phyloP scores from a whole-genome alignment of 1,139 yeast genomes.

The Candida anutae region DNA sequence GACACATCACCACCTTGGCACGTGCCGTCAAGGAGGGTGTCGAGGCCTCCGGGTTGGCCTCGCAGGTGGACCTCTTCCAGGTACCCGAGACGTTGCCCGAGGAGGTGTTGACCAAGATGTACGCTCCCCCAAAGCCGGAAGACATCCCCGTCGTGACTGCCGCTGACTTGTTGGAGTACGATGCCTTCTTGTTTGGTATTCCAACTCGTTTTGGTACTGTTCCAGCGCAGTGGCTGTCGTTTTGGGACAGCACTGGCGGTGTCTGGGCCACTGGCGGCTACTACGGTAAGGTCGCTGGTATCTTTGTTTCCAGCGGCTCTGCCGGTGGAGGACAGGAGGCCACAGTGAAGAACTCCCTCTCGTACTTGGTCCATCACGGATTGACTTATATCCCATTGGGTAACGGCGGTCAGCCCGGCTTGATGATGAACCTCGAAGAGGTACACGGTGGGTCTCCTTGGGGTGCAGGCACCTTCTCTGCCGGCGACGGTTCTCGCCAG shows the following conservation, averaged over 20 bases:
- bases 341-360: slow-evolving; percentile 29
- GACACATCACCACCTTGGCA: slow-evolving; percentile 50
- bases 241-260: slow-evolving; percentile 41
- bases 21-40: slow-evolving; percentile 32
- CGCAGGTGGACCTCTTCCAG: slow-evolving; percentile 33
- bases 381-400: slow-evolving; percentile 45
- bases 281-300: slow-evolving; percentile 40
- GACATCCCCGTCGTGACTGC: slow-evolving; percentile 33
- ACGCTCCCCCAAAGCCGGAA: slow-evolving; percentile 36
- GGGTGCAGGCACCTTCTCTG: slow-evolving; percentile 47
- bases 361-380: slow-evolving; percentile 43
- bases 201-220: slow-evolving; percentile 44
- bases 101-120: slow-evolving; percentile 30
- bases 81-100: slow-evolving; percentile 43
- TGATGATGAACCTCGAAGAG: slow-evolving; percentile 27
- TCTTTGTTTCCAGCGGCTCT: slow-evolving; percentile 39
- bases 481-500: slow-evolving; percentile 40
- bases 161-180: slow-evolving; percentile 31
- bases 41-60: slow-evolving; percentile 23
- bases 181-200: slow-evolving; percentile 42
- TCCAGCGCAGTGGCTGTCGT: slow-evolving; percentile 40
- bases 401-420: slow-evolving; percentile 27
- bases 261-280: slow-evolving; percentile 46
- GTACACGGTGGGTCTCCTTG: slow-evolving; percentile 43
- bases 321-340: slow-evolving; percentile 44